Evolutionary conservation across 352 stramenopile species (phyloP).

Genomic region (Aphanomyces stellatus): DNA sequence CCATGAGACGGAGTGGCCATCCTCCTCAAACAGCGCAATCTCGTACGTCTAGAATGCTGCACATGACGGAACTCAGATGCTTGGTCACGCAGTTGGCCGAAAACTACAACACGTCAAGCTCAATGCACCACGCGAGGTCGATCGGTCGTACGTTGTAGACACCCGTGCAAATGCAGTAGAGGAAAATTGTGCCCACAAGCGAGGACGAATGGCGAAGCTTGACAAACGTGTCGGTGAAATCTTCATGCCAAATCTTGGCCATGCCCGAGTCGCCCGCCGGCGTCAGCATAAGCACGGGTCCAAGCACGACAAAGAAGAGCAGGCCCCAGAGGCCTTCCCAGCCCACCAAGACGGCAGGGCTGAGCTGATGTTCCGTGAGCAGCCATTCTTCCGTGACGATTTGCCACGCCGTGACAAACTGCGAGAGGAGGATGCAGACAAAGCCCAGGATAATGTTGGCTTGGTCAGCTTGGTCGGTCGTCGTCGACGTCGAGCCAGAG

Average conservation of each 20-base stretch:
- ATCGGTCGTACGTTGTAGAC: conserved; percentile 55
- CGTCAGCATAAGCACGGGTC: conserved; percentile 4
- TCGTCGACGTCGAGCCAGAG: background rate
- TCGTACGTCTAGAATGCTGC: conserved; percentile 12
- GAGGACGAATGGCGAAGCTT: conserved; percentile 57
- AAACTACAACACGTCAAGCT: conserved; percentile 33
- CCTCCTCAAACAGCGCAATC: background rate
- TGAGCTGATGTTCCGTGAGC: conserved; percentile 24
- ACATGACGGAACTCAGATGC: conserved; percentile 16
- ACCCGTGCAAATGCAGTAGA: conserved; percentile 52
- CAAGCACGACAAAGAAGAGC: conserved; percentile 20
- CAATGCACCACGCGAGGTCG: conserved; percentile 29
- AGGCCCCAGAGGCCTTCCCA: conserved; percentile 35
- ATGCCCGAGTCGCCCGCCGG: background rate
- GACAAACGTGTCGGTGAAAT: conserved; percentile 24
- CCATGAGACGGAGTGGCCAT: no score
- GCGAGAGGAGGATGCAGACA: conserved; percentile 25
- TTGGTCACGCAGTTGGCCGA: conserved; percentile 19
- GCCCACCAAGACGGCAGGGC: conserved; percentile 31
- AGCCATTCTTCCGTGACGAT: conserved; percentile 35
- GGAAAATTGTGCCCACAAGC: conserved; percentile 44
- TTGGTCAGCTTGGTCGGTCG: background rate
- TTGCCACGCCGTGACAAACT: conserved; percentile 31
- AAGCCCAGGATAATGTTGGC: conserved; percentile 20
- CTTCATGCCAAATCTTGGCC: conserved; percentile 18